These are phyloP conservation scores for Elasticomyces elasticus DNA, from an alignment of 495 filamentous ascomycete species.

Conservation along the genomic window DNA sequence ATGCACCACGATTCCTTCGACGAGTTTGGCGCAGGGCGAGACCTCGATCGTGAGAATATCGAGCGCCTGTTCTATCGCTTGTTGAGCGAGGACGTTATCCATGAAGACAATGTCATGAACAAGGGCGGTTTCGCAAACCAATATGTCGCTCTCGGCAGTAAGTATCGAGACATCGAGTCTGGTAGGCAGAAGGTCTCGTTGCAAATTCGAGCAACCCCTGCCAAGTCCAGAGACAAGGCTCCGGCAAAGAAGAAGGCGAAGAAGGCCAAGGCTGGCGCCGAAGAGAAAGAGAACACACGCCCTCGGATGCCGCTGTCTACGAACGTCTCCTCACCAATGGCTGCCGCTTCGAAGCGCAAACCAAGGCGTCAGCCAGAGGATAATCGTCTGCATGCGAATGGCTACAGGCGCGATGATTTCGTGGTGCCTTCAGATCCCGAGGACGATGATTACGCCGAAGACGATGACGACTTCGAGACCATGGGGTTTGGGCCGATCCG, in stretches of 20 bases:
- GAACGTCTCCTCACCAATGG: constrained; percentile 73
- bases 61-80: constrained; percentile 58
- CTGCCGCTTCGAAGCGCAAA: constrained; percentile 42
- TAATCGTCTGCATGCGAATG: constrained; percentile 31
- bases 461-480: constrained; percentile 49
- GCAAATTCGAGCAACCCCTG: constrained; percentile 42
- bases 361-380: constrained; percentile 30
- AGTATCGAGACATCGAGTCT: constrained; percentile 41
- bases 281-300: background rate
- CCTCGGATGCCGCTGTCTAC: constrained; percentile 55
- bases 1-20: constrained; percentile 39
- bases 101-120: constrained; percentile 51
- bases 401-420: constrained; percentile 43
- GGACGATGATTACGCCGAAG: constrained; percentile 32
- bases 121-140: constrained; percentile 49
- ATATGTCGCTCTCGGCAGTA: constrained; percentile 48
- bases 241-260: constrained; percentile 16
- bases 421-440: constrained; percentile 38
- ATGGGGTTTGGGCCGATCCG: constrained; percentile 34
- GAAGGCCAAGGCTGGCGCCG: constrained; percentile 20
- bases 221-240: constrained; percentile 34
- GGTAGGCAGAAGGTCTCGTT: constrained; percentile 47
- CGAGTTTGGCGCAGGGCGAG: constrained; percentile 45
- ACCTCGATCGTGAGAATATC: constrained; percentile 48
- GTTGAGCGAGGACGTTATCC: constrained; percentile 50